Conservation (phyloP, 768 basidiomycete species). For the Russula ochroleuca region DNA sequence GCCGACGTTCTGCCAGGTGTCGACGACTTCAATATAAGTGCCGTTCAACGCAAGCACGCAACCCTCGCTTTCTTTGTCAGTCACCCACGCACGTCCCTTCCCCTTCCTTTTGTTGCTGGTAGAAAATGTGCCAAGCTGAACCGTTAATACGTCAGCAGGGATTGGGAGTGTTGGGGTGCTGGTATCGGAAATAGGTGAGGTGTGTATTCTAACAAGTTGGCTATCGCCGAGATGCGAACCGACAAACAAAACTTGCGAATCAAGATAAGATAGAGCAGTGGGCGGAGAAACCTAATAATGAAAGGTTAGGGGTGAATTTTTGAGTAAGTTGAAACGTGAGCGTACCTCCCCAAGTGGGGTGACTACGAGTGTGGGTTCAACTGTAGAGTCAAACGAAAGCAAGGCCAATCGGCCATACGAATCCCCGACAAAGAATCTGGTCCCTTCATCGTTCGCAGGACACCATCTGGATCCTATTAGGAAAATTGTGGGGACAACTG, state of each 20-base stretch:
- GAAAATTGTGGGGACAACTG: background rate
- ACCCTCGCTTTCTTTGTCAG: slow-evolving; percentile 38
- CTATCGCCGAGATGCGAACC: slow-evolving; percentile 83
- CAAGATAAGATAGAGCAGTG: slow-evolving; percentile 66
- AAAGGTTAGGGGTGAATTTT: slow-evolving; percentile 16
- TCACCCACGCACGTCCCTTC: slow-evolving; percentile 38
- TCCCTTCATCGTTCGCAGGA: slow-evolving; percentile 43
- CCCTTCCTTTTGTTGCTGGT: slow-evolving; percentile 34
- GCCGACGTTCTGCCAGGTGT: slow-evolving; percentile 70
- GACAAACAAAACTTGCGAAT: slow-evolving; percentile 64
- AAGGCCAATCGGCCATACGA: slow-evolving; percentile 64
- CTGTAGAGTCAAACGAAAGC: slow-evolving; percentile 47
- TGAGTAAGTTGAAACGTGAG: background rate
- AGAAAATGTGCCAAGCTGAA: slow-evolving; percentile 39
- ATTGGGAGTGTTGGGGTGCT: slow-evolving; percentile 49
- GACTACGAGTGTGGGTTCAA: slow-evolving; percentile 43
- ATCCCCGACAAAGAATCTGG: slow-evolving; percentile 62
- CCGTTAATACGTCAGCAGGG: slow-evolving; percentile 44
- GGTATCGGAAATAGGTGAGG: slow-evolving; percentile 40
- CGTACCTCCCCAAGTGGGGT: slow-evolving; percentile 69
- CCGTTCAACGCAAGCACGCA: slow-evolving; percentile 39
- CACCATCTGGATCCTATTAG: slow-evolving; percentile 43
- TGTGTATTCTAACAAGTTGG: slow-evolving; percentile 61
- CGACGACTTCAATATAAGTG: slow-evolving; percentile 55
- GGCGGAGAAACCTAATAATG: slow-evolving; percentile 59